Evolutionary conservation across 805 yeast genomes (phyloP), one percentile per base, ranked within the genome.

Genomic region (Sugiyamaella smithiae): DNA sequence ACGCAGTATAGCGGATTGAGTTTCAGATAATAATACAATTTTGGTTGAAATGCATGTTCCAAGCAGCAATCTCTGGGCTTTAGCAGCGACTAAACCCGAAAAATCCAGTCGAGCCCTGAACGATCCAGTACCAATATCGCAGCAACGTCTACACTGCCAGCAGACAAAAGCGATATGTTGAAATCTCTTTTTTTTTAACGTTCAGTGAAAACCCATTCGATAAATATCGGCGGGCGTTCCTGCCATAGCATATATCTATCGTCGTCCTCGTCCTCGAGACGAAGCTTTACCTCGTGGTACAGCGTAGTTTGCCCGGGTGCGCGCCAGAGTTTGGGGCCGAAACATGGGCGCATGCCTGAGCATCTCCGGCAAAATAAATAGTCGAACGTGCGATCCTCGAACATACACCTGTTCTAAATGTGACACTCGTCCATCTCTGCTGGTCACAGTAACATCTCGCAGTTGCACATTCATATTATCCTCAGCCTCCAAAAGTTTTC

Each of bases 391-490:
- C 0, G 96, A 88, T 1, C 99, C 99, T 59, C 99, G 78, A 2
- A 91, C 81, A 64, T 88, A 90, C 2, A 89, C 95, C 58, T 85
- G 88, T 54, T 85, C 88, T 74, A 88, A 75, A 56, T 84, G 85
- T 1, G 84, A 73, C 2, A 85, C 84, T 41, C 75, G 73, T 3
- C 97, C 96, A 46, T 88, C 85, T 38, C 82, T 70, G 23, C 81
- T 78, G 0, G 97, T 90, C 42, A 85, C 81, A 1, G 85, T 79
- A 35, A 85, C 95, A 62, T 91, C 96, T 54, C 79, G 72, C 43
- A 91, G 67, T 52, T 90, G 95, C 22, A 91, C 80, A 64, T 91
- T 91, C 98, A 91, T 93, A 66, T 85, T 90, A 60, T 91, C 98
- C 68, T 91, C 97, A 41, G 75, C 69, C 61, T 85, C 96, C 2